Base-by-base conservation (phyloP, 352 stramenopile genomes). In the Salisapilia sapeloensis region DNA sequence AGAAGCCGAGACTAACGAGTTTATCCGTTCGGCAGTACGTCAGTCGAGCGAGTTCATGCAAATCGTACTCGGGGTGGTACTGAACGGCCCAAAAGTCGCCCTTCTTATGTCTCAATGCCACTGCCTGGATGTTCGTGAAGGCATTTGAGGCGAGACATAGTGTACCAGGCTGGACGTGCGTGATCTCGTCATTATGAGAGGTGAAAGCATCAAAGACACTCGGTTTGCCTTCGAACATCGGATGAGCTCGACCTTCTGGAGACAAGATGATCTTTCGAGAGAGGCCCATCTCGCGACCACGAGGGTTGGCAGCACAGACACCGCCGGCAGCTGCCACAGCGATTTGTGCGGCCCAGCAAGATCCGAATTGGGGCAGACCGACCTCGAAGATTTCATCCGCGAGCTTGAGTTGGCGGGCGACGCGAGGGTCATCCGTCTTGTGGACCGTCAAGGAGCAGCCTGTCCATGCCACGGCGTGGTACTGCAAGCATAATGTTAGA, bases 71-170 rank as follows among this genome's bases (percentile, higher is more conserved):
- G 3, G 67, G 67, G 33, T 87, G 72, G 38, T 87, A 87, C 35
- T 87, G 72, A n/a, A 87, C 56, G 27, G 45, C 63, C 72, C 72
- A 87, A 30, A 87, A 87, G 13, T 87, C 67, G 24, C 72, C 71
- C 45, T 61, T 21, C 4, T 33, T 29, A 50, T 87, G 42, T 16
- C 61, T 57, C 31, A 87, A 53, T n/a, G 61, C 65, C 11, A 81
- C 67, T 23, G 65, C 63, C 40, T 87, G 72, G 13, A 84, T 60
- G 14, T 52, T 42, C 19, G 67, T 84, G 51, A 81, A 81, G 36
- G 62, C 49, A 42, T 79, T 87, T 16, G 58, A 50, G 6, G 61
- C 50, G 14, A 87, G 56, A 11, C 49, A 23, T 11, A 87, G 49
- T n/a, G 60, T 58, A 17, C 67, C 63, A 13, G 58, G 50, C 13